Evolutionary conservation across 2,329 filamentous ascomycete species (phyloP).

Genomic region (Fusarium sororula): DNA sequence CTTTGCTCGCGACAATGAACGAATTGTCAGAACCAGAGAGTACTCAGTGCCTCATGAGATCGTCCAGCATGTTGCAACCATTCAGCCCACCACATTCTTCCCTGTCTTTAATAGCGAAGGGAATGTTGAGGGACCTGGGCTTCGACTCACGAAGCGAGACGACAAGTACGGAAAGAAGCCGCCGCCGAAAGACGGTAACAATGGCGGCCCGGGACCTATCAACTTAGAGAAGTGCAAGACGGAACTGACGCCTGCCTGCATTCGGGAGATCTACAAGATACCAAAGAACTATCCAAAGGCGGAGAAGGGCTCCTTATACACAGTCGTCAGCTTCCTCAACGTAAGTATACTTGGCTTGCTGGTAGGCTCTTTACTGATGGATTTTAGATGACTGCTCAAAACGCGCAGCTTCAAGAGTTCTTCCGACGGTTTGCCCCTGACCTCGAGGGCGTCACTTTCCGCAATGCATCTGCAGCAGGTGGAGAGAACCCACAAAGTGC

Average conservation of each 20-base stretch:
- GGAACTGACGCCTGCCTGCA: constrained; percentile 54
- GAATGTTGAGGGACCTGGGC: neutral
- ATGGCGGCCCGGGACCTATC: constrained; percentile 3
- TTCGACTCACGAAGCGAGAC: neutral
- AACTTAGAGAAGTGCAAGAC: constrained; percentile 47
- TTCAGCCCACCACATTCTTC: constrained; percentile 58
- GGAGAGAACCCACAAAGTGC: constrained; percentile 60
- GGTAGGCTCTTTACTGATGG: constrained; percentile 2
- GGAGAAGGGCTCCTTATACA: constrained; percentile 69
- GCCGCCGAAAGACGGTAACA: constrained; percentile 15
- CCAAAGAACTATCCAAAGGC: constrained; percentile 61
- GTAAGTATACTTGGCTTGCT: constrained; percentile 34
- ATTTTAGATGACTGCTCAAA: constrained; percentile 58
- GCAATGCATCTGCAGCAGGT: constrained; percentile 64
- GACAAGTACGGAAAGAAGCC: neutral
- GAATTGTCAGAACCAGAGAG: constrained; percentile 51
- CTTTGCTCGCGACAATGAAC: constrained; percentile 50
- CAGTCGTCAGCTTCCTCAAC: constrained; percentile 61
- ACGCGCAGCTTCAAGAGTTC: constrained; percentile 65
- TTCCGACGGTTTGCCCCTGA: constrained; percentile 62
- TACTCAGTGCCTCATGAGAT: constrained; percentile 52
- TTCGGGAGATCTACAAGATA: constrained; percentile 57
- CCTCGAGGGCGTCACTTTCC: constrained; percentile 63
- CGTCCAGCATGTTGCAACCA: constrained; percentile 50
- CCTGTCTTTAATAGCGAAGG: neutral